Conservation (phyloP, 139 green algal species). For the Pseudopediastrum boryanum region DNA sequence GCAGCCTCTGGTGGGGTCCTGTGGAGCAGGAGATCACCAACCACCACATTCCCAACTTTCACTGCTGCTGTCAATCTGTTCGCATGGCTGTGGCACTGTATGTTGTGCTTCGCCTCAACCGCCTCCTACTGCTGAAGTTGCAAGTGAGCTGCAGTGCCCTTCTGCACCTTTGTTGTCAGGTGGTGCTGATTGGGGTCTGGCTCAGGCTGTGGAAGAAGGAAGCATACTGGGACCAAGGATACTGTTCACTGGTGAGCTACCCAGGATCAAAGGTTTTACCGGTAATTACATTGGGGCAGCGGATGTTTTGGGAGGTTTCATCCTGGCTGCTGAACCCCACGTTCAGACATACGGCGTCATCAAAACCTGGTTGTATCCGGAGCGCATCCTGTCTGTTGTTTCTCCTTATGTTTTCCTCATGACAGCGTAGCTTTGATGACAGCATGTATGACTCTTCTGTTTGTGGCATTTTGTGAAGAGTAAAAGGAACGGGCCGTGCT, state of each 20-base stretch:
- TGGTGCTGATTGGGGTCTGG: slow-evolving; percentile 71
- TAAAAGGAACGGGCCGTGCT: too few species aligned
- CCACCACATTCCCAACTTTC: too few species aligned
- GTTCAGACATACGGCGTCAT: not conserved
- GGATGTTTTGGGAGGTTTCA: not conserved
- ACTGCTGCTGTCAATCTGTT: too few species aligned
- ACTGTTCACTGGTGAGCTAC: slow-evolving; percentile 58
- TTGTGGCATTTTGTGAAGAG: too few species aligned
- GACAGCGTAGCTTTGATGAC: not conserved
- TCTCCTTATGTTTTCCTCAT: not conserved
- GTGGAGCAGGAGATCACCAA: too few species aligned
- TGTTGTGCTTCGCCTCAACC: too few species aligned
- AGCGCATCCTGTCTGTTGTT: not conserved
- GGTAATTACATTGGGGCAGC: not conserved
- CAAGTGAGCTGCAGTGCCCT: not conserved
- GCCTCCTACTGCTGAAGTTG: not conserved
- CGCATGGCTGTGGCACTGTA: too few species aligned
- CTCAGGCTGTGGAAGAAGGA: slow-evolving; percentile 68
- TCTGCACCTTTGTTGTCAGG: slow-evolving; percentile 27
- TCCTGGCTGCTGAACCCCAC: too few species aligned
- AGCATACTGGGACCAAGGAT: slow-evolving; percentile 58
- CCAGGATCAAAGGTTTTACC: not conserved
- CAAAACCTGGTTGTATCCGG: not conserved
- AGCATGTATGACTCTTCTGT: not conserved
- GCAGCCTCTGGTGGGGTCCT: too few species aligned